phyloP scores from a whole-genome alignment of 208 protist genomes.

The Willaertia magna region DNA sequence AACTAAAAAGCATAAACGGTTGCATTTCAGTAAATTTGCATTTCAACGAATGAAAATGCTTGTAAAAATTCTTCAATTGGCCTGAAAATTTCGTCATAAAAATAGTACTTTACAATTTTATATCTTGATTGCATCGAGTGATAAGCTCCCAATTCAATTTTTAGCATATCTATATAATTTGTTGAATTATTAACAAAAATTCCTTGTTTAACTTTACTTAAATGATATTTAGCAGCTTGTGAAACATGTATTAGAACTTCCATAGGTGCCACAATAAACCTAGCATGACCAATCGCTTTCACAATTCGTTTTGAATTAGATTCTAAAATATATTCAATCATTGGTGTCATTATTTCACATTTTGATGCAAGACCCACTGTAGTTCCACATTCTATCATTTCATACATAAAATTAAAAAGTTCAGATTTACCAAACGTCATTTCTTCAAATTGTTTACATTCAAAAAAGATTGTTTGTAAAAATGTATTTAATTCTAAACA shows the following conservation, averaged over 20 bases:
- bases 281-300: background rate
- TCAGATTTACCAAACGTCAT: background rate
- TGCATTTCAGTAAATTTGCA: background rate
- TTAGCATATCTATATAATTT: background rate
- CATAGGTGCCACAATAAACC: background rate
- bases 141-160: background rate
- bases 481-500: background rate
- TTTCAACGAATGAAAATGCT: too few species aligned
- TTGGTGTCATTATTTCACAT: background rate
- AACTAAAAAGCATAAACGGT: too few species aligned
- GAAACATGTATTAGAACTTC: background rate
- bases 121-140: background rate
- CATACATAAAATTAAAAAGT: background rate
- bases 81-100: background rate
- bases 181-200: background rate
- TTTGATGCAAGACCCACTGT: background rate
- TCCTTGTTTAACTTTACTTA: background rate
- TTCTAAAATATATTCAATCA: background rate
- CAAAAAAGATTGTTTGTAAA: background rate
- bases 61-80: background rate
- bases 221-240: background rate
- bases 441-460: background rate
- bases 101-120: background rate
- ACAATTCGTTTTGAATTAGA: background rate
- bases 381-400: background rate